Base-by-base conservation (phyloP, 257 asterid species). In the Petrea volubilis region DNA sequence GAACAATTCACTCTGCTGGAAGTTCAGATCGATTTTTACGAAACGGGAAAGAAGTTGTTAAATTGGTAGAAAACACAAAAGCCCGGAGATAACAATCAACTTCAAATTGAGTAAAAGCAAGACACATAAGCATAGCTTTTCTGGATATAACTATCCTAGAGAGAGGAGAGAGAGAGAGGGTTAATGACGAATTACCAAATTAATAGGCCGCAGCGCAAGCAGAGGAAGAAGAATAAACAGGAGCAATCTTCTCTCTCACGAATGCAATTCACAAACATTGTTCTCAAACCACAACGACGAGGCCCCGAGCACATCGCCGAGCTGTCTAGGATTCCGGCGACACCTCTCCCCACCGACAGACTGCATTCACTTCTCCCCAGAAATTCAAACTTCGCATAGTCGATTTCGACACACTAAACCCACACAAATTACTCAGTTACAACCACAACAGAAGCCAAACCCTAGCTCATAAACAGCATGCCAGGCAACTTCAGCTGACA, bases 241-340 rank as follows among this genome's bases (percentile, higher is more conserved):
- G 77, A 85, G 87, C 96, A n/a, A 88, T 91, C 88, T 83, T 81
- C 89, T 83, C 81, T 86, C 83, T 84, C 83, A 64, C 74, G 51
- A 70, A 41, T 69, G 79, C 77, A 80, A 74, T 77, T 74, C 82
- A 77, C 74, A 52, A 74, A 75, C 93, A 84, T 80, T 86, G 74
- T 88, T 71, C 72, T 80, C 87, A 81, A 59, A 77, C 82, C 60
- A 75, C 76, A 74, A 74, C 43, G 57, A 59, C 56, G 59, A 66
- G 67, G 46, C 78, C n/a, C n/a, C 21, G 24, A 60, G 64, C 79
- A 76, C 79, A 69, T 52, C 57, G 80, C 53, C 49, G 14, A 72
- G 79, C 72, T 57, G 64, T 29, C 77, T 74, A 79, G 86, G 88
- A 82, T 75, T 82, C 78, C 80, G 64, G 68, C 59, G 60, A 38